Evolutionary conservation across 331 rosid genomes (phyloP), one percentile per base, ranked within the genome.

Genomic region (Pyrus hybrid): DNA sequence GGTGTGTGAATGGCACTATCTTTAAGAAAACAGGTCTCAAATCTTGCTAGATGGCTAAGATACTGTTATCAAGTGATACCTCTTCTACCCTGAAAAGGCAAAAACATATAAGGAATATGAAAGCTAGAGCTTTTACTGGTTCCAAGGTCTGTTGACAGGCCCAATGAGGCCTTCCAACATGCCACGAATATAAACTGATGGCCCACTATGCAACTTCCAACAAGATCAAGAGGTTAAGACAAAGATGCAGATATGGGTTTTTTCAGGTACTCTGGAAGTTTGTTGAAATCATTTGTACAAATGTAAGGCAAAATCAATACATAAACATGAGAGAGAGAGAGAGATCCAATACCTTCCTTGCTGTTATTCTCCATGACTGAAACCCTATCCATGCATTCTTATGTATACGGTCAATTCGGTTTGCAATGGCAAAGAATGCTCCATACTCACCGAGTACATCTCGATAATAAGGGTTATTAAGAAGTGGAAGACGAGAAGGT

Each of bases 341-440:
- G 49, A 51, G 14, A 41, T 64, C 43, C 78, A 69, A 77, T 74
- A 92, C 99, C 96, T 86, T 92, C 89, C 87, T 89, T 30, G 97
- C 99, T 43, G 97, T 91, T 64, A 96, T 93, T 84, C 99, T 91
- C 99, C 99, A 95, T 69, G 99, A 95, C 70, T 88, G 97, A 85
- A 95, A 95, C 77, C 99, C 99, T 23, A 95, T 93, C 99, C 99
- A 95, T 25, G 98, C 91, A 84, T 91, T 95, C 85, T 74, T 95
- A 88, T 95, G 98, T 68, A 95, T 35, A 25, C 94, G 93, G 80
- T 95, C 99, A 30, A 95, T 82, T 83, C 85, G 81, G 75, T 95
- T 89, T 33, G 99, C 96, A 72, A 95, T 84, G 37, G 98, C 92
- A 81, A 92, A 92, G 83, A 92, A 88, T 71, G 98, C 93, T 83